Base-by-base conservation (phyloP, 495 filamentous ascomycete genomes). In the Neurospora tetrasperma region DNA sequence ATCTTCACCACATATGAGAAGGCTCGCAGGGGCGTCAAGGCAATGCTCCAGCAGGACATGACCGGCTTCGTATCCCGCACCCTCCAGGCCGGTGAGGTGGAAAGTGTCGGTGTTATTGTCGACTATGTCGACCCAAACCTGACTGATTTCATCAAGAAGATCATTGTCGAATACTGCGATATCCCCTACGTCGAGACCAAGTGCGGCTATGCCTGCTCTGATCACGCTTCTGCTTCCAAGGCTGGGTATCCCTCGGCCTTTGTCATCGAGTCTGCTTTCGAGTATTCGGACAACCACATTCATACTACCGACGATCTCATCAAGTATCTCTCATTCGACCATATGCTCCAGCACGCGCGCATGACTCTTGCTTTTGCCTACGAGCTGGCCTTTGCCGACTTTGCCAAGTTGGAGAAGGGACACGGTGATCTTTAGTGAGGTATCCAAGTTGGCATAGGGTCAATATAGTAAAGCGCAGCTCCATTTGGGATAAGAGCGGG, bases 1-100 rank as follows among this genome's bases (percentile, higher is more conserved):
- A 90, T 99, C 80, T 98, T 97, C 82, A 85, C 88, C 14, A 80
- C 85, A n/a, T 99, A 99, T 79, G 92, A 93, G 80, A 89, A 90
- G 78, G 78, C 88, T 31, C 85, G 86, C 38, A 85, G 90, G 23
- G 90, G 97, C 74, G 86, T 99, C 78, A 96, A 94, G 82, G 96
- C 96, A 35, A 98, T 99, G 96, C 86, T 99, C 62, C 96, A 99
- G 85, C 96, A 99, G 81, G 96, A 99, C 80, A 99, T 98, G 96
- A 98, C 96, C 2, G 96, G 96, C 11, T 98, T 91, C 79, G 86
- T 94, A 5, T 89, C 94, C 73, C 90, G 90, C 48, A 97, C 96
- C 0, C 83, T 96, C 18, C 89, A 93, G 72, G 92, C 93, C 14
- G 94, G 94, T 66, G 86, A 91, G 79, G 85, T 89, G 18, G 96